Conservation (phyloP, 1,284 basidiomycete genomes). For the Porodaedalea pini region DNA sequence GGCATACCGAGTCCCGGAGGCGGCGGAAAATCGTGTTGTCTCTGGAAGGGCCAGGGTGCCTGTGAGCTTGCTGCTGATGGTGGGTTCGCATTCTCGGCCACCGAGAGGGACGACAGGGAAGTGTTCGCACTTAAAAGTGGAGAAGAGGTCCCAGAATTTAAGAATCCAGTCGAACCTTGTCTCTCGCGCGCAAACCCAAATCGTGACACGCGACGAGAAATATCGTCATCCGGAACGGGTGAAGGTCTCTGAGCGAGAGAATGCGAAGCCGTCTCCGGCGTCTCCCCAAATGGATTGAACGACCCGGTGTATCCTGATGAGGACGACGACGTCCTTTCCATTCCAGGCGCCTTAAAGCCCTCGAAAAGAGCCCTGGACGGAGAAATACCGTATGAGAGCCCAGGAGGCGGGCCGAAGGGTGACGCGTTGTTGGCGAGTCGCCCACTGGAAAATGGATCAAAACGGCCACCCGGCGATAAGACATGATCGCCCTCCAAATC, state of each 20-base stretch:
- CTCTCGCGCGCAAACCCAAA: conserved; percentile 81
- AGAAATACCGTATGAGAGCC: conserved; percentile 46
- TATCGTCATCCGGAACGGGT: conserved; percentile 57
- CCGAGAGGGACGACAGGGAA: conserved; percentile 36
- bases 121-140: conserved; percentile 50
- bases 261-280: conserved; percentile 39
- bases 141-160: conserved; percentile 57
- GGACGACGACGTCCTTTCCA: conserved; percentile 45
- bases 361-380: conserved; percentile 52
- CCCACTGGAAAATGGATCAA: conserved; percentile 16
- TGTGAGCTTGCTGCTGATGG: conserved; percentile 35
- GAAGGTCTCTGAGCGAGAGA: conserved; percentile 28
- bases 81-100: conserved; percentile 40
- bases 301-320: conserved; percentile 62
- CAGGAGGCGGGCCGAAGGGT: conserved; percentile 40
- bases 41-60: conserved; percentile 44
- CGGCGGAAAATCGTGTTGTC: conserved; percentile 40
- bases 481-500: conserved; percentile 48
- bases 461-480: conserved; percentile 14
- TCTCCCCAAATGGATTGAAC: conserved; percentile 75
- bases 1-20: conserved; percentile 19
- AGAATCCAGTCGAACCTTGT: conserved; percentile 50
- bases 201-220: conserved; percentile 64
- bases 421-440: neutral
- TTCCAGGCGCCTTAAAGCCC: conserved; percentile 35